A percentile compares a stretch with the other conserved stretches of the same genome.
Conservation (phyloP, 768 basidiomycete genomes). For the Tremella fuciformis region DNA sequence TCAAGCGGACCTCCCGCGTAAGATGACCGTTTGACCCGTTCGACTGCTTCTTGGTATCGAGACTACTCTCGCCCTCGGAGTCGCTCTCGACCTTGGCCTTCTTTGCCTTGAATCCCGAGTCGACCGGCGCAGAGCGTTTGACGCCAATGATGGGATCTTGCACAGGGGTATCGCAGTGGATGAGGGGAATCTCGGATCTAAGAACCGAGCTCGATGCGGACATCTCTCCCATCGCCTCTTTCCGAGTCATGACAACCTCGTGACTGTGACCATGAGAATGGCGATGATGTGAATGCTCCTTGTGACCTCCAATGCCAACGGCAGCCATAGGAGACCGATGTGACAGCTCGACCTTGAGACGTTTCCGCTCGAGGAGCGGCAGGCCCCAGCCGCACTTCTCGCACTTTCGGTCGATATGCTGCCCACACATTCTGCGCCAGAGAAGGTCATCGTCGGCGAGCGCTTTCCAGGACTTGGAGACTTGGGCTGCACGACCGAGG, state of each 20-base stretch:
- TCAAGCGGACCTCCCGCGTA: slow-evolving; percentile 51
- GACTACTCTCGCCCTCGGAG: slow-evolving; percentile 22
- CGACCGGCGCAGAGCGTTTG: slow-evolving; percentile 18
- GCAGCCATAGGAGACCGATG: slow-evolving; percentile 36
- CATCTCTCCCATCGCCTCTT: slow-evolving; percentile 26
- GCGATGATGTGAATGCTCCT: slow-evolving; percentile 26
- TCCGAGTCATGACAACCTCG: slow-evolving; percentile 26
- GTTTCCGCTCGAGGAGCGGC: slow-evolving; percentile 68
- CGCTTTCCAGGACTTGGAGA: slow-evolving; percentile 74
- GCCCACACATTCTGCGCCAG: slow-evolving; percentile 95
- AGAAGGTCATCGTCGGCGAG: slow-evolving; percentile 93
- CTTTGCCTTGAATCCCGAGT: slow-evolving; percentile 17
- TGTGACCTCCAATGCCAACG: slow-evolving; percentile 29
- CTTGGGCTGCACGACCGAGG: slow-evolving; percentile 89
- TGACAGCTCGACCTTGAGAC: slow-evolving; percentile 46
- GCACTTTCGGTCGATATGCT: slow-evolving; percentile 96
- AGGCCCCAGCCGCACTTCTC: slow-evolving; percentile 96
- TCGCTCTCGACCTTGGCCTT: slow-evolving; percentile 34
- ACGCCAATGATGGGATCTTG: slow-evolving; percentile 2
- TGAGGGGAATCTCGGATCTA: neutral
- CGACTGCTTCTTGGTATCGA: slow-evolving; percentile 1
- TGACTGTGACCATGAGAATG: slow-evolving; percentile 24
- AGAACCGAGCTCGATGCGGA: neutral
- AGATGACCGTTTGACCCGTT: slow-evolving; percentile 10
- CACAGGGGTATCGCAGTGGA: slow-evolving; percentile 17